Base-by-base conservation (phyloP, 805 yeast species). In the Sugiyamaella marilandica region DNA sequence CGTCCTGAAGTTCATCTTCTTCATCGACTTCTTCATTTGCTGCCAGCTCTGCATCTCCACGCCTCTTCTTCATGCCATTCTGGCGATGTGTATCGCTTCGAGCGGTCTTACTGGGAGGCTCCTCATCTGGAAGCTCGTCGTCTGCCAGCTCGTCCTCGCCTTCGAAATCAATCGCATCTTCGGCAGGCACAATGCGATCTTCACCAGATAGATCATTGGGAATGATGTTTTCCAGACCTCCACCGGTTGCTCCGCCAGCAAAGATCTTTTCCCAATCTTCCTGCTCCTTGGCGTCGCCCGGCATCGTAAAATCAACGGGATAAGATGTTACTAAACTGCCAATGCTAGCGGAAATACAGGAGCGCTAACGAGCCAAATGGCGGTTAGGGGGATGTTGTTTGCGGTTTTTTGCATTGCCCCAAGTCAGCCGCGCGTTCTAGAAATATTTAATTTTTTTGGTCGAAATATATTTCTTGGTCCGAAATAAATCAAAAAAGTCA, bases 111-210 rank as follows among this genome's bases (percentile, higher is more conserved):
- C 24, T 19, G 5, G 45, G 51, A 11, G 45, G 51, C 18, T 64
- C 70, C n/a, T 64, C 74, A 21, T 58, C 66, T 5, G 49, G 57
- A 24, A 70, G 75, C 52, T 87, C 95, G 45, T 91, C 97, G 21
- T 91, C 97, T 0, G 97, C 97, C 47, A 91, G 73, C 67, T 91
- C 97, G 59, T 91, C 97, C 62, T 87, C 95, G 65, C 88, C 96
- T 63, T 88, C 97, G 65, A 87, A 92, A 68, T 92, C 98, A 32
- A 90, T 74, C 9, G 99, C 99, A 67, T 91, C 92, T 5, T 81
- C 96, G 1, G 94, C 91, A 68, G 91, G 98, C 51, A 78, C 76
- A 2, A 87, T 72, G 68, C 79, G 71, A 16, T 79, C 83, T 32
- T 72, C 77, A 5, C 73, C 76, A 8, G 65, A 63, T 16, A 70